Conservation (phyloP, 306 rosid genomes). For the Quercus suber region DNA sequence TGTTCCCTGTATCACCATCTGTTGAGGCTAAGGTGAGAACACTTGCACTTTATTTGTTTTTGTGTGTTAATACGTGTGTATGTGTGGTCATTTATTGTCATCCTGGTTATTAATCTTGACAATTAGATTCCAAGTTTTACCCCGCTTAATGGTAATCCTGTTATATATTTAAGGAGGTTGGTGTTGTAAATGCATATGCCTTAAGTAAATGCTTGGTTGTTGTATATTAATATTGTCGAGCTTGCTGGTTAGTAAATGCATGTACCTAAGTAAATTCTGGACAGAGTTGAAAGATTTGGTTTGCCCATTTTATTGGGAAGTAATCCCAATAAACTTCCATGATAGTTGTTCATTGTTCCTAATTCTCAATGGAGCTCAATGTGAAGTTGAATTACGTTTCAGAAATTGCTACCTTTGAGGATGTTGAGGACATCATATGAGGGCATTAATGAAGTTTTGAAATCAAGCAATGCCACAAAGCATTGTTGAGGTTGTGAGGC, state of each 20-base stretch:
- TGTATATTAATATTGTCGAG: neutral
- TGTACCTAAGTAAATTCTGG: neutral
- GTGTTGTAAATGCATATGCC: no score
- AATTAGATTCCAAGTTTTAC: no score
- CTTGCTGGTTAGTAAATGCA: neutral
- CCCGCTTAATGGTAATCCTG: no score
- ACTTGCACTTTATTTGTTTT: neutral
- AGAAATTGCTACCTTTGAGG: neutral
- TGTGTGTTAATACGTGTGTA: neutral
- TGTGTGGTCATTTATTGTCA: neutral
- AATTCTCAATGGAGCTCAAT: neutral
- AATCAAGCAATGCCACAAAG: neutral
- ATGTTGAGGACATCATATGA: neutral
- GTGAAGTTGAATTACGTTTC: neutral
- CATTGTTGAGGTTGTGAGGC: neutral
- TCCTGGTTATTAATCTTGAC: neutral
- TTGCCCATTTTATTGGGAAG: neutral
- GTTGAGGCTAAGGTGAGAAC: slow-evolving; percentile 46
- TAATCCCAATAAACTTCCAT: neutral
- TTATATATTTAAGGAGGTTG: no score
- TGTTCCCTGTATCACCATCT: slow-evolving; percentile 51
- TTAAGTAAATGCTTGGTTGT: neutral
- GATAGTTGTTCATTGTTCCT: neutral
- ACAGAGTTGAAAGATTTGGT: neutral
- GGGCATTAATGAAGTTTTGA: neutral